A percentile compares a stretch with the other conserved stretches of the same genome.
Evolutionary conservation across 768 basidiomycete genomes (phyloP).

Genomic region (Lactarius trivialis): DNA sequence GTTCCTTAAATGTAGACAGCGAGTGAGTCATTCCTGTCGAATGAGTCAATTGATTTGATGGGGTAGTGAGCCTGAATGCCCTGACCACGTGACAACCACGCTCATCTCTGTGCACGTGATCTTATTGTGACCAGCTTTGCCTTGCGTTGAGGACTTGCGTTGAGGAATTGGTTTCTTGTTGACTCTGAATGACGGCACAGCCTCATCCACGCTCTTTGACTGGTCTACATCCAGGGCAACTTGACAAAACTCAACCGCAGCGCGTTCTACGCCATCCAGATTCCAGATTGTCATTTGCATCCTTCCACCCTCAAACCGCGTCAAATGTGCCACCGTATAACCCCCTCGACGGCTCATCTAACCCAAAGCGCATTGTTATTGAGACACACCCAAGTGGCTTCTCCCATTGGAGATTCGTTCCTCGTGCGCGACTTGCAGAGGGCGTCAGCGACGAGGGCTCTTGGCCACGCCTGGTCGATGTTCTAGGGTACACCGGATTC

Average conservation of each 20-base stretch:
- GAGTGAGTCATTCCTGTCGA: slow-evolving; percentile 11
- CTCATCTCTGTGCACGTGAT: not conserved
- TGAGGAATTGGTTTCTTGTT: not conserved
- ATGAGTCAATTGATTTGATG: slow-evolving; percentile 2
- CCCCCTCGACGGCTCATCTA: slow-evolving; percentile 36
- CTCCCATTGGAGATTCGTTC: slow-evolving; percentile 75
- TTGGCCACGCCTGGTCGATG: slow-evolving; percentile 60
- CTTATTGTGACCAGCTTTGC: not conserved
- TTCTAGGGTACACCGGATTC: slow-evolving; percentile 55
- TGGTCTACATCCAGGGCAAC: slow-evolving; percentile 53
- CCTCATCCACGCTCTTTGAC: slow-evolving; percentile 11
- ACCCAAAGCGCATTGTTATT: slow-evolving; percentile 68
- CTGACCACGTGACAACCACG: not conserved
- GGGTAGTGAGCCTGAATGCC: not conserved
- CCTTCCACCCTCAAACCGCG: slow-evolving; percentile 62
- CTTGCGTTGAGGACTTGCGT: not conserved
- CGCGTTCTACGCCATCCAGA: slow-evolving; percentile 55
- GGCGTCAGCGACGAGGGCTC: slow-evolving; percentile 58
- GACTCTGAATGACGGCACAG: slow-evolving; percentile 11
- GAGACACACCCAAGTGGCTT: slow-evolving; percentile 46
- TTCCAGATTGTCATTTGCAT: slow-evolving; percentile 64
- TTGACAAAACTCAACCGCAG: slow-evolving; percentile 55
- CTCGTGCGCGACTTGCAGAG: slow-evolving; percentile 52
- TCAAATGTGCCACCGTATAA: slow-evolving; percentile 7
- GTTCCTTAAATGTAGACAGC: not conserved